Conservation (phyloP, 768 basidiomycete species). For the Aureoboletus auriporus region DNA sequence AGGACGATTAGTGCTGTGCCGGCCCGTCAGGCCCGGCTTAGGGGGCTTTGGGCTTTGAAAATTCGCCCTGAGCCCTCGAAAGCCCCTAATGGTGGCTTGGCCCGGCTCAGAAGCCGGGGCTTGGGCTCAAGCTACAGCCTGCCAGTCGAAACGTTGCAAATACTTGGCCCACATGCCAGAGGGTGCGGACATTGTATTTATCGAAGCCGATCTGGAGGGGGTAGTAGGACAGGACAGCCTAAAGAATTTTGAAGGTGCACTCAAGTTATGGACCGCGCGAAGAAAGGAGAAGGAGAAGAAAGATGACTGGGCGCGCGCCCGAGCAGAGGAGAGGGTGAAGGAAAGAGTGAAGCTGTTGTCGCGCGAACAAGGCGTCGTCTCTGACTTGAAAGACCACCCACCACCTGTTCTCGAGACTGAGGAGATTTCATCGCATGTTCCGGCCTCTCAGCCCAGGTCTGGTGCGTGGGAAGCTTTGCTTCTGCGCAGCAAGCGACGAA, state of each 20-base stretch:
- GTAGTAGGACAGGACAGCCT: conserved; percentile 77
- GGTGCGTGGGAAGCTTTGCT: conserved; percentile 87
- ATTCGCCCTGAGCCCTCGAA: too few species aligned
- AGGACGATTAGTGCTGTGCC: too few species aligned
- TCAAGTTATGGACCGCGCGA: conserved; percentile 69
- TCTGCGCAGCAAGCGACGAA: conserved; percentile 48
- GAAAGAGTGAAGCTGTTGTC: conserved; percentile 44
- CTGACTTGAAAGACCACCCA: conserved; percentile 5
- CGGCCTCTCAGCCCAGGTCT: conserved; percentile 17
- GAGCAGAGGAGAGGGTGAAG: conserved; percentile 72
- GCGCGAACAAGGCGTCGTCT: conserved; percentile 13
- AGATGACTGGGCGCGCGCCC: conserved; percentile 79
- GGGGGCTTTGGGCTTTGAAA: too few species aligned
- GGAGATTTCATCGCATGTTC: conserved; percentile 5
- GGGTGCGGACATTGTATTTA: conserved; percentile 88
- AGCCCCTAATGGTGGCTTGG: too few species aligned
- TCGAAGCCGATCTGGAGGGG: conserved; percentile 78
- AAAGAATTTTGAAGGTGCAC: conserved; percentile 77
- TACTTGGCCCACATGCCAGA: conserved; percentile 92
- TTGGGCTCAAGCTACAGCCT: too few species aligned
- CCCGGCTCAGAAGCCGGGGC: too few species aligned
- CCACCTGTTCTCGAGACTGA: conserved; percentile 13
- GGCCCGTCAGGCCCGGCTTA: too few species aligned
- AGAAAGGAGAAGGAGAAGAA: conserved; percentile 80
- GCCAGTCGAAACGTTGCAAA: conserved; percentile 94